Evolutionary conservation across 495 filamentous ascomycete genomes (phyloP).

Genomic region (Penicillium robsamsonii): DNA sequence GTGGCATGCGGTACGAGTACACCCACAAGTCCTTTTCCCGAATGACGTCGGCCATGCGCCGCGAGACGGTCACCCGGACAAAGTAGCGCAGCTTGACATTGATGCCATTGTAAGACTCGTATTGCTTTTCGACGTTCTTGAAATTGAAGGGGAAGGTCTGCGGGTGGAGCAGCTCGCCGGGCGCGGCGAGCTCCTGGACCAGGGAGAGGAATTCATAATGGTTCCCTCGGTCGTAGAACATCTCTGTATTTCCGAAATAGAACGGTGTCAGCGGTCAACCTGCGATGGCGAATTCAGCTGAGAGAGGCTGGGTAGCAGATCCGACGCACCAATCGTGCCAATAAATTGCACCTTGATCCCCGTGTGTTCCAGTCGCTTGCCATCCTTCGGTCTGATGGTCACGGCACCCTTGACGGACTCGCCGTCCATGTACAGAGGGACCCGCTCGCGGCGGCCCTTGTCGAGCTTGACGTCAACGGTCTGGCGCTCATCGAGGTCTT

Average conservation of each 20-base stretch:
- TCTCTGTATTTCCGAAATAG: constrained; percentile 55
- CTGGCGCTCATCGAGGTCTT: constrained; percentile 87
- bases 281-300: not conserved
- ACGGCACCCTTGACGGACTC: constrained; percentile 96
- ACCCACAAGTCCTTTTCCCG: constrained; percentile 99
- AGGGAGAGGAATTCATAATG: constrained; percentile 98
- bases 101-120: constrained; percentile 99
- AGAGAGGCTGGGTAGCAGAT: not conserved
- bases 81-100: constrained; percentile 99
- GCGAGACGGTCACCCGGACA: constrained; percentile 91
- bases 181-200: constrained; percentile 91
- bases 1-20: constrained; percentile 96
- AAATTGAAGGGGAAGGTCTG: constrained; percentile 99
- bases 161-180: constrained; percentile 95
- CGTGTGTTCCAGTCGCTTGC: constrained; percentile 94
- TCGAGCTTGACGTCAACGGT: constrained; percentile 98
- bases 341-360: constrained; percentile 99
- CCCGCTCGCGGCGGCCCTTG: constrained; percentile 95
- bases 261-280: not conserved
- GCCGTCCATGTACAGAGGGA: constrained; percentile 94
- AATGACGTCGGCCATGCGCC: constrained; percentile 95
- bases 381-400: constrained; percentile 95
- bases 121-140: constrained; percentile 99
- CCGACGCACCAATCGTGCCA: constrained; percentile 80
- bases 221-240: constrained; percentile 99